Percentiles rank a stretch among this genome's conserved stretches.
Conservation (phyloP, 805 yeast genomes). For the Saturnispora dispora region DNA sequence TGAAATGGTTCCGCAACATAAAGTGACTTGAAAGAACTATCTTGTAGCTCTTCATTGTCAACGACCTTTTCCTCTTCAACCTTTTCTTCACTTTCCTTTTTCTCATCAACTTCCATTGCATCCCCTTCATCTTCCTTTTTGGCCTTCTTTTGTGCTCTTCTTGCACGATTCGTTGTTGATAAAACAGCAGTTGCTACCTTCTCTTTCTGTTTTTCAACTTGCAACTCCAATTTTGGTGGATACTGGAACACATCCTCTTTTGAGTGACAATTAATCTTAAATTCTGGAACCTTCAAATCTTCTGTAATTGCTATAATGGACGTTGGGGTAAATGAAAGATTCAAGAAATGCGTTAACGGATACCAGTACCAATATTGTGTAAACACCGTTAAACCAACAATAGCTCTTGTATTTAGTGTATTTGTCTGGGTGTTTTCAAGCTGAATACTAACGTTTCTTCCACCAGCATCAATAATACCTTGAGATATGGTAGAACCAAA, state of each 20-base stretch:
- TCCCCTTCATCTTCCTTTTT: slow-evolving; percentile 35
- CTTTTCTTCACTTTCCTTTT: slow-evolving; percentile 33
- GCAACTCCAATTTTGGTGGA: slow-evolving; percentile 80
- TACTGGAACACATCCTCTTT: slow-evolving; percentile 75
- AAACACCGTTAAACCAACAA: slow-evolving; percentile 85
- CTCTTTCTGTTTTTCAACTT: slow-evolving; percentile 74
- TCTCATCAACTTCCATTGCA: slow-evolving; percentile 31
- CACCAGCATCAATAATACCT: slow-evolving; percentile 98
- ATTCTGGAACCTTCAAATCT: slow-evolving; percentile 80
- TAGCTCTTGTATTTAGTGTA: slow-evolving; percentile 80
- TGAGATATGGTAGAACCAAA: slow-evolving; percentile 96
- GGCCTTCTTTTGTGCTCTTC: slow-evolving; percentile 58
- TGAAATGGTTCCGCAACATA: slow-evolving; percentile 59
- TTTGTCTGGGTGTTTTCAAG: slow-evolving; percentile 84
- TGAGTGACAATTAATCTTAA: slow-evolving; percentile 71
- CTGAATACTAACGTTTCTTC: slow-evolving; percentile 91
- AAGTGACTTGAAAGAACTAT: slow-evolving; percentile 30
- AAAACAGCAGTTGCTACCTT: slow-evolving; percentile 88
- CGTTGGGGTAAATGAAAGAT: slow-evolving; percentile 88
- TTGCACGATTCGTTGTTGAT: slow-evolving; percentile 90
- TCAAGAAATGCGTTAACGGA: slow-evolving; percentile 89
- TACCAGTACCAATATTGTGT: slow-evolving; percentile 98
- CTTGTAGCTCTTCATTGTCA: slow-evolving; percentile 23
- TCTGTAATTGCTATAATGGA: slow-evolving; percentile 77
- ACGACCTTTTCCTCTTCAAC: slow-evolving; percentile 16